Evolutionary conservation across 208 protist species (phyloP).

Genomic region (Acanthamoeba royreba): DNA sequence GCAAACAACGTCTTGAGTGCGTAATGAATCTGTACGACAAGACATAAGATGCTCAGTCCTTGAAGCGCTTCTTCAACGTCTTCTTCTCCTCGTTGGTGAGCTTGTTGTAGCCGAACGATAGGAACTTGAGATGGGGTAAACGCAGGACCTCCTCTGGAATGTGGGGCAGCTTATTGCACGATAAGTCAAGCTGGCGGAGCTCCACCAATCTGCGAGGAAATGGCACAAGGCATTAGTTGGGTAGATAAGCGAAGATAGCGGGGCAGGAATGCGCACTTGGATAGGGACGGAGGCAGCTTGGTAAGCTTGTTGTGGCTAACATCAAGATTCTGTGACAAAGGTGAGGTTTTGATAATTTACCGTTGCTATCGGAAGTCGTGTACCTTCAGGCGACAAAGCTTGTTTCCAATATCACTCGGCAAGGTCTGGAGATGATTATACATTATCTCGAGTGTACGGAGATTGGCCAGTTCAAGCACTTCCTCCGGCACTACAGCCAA

Average conservation of each 20-base stretch:
- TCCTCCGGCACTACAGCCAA: neutral
- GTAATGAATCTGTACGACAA: too few relatives aligned
- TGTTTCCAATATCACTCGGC: neutral
- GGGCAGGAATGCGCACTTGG: neutral
- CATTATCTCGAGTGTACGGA: conserved; percentile 29
- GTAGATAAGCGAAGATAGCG: neutral
- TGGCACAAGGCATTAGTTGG: neutral
- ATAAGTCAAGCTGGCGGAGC: conserved; percentile 12
- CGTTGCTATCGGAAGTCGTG: too few relatives aligned
- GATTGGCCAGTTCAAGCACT: conserved; percentile 7
- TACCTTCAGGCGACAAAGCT: conserved; percentile 14
- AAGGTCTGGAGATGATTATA: conserved; percentile 12
- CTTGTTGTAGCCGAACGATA: conserved; percentile 40
- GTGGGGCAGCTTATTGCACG: conserved; percentile 42
- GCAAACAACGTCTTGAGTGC: too few relatives aligned
- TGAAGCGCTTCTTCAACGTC: conserved; percentile 41
- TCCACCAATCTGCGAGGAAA: neutral
- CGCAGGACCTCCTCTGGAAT: conserved; percentile 12
- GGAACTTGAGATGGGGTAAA: conserved; percentile 37
- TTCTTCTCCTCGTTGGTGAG: conserved; percentile 50
- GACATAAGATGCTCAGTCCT: too few relatives aligned
- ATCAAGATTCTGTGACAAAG: conserved; percentile 1
- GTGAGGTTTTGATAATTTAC: too few relatives aligned
- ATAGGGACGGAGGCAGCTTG: conserved; percentile 15
- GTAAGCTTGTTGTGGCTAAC: conserved; percentile 44